Evolutionary conservation across 495 filamentous ascomycete genomes (phyloP), one percentile per base, ranked within the genome.

Genomic region (Oleoguttula mirabilis): DNA sequence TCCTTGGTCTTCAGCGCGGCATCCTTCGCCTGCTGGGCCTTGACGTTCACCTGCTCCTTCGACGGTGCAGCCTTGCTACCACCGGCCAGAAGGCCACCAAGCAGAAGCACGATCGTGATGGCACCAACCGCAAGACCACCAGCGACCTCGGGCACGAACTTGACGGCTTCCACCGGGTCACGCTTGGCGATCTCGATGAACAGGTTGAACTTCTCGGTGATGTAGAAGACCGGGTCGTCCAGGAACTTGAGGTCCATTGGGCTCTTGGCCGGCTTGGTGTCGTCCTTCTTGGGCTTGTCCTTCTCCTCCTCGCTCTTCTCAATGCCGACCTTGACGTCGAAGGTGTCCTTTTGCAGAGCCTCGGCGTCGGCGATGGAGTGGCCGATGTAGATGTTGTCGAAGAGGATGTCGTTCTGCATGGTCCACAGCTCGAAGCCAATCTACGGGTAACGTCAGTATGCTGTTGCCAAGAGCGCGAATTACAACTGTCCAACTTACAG

Each of bases 321-420:
- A 45, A 87, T 67, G 40, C 79, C 68, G 62, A 78, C 70, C 82
- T 99, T 99, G 66, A 88, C 66, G 63, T 87, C 82, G 66, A 88
- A 99, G 49, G 85, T 90, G 72, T 94, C 84, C 36, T 82, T 66
- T 62, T 88, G 80, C 52, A 99, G 70, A 68, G 87, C 82, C 64
- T 80, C 77, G 46, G 92, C 92, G 53, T 99, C 92, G 59, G 82
- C 85, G 52, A 84, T 64, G 32, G 92, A 99, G 78, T 99, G 92
- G 51, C 92, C 92, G 65, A 99, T 82, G 76, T 96, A 99, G 74
- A 99, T 86, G 79, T 99, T 99, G 77, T 96, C 86, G 58, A 99
- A 99, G 54, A 95, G 79, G 51, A 96, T 94, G 63, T 95, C 83
- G 64, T 79, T 92, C 61, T 94, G 90, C 90, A 98, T 98, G 55